These are phyloP conservation scores for Neonectria faginata DNA, from an alignment of 2,329 filamentous ascomycete genomes.

Conservation along the genomic window DNA sequence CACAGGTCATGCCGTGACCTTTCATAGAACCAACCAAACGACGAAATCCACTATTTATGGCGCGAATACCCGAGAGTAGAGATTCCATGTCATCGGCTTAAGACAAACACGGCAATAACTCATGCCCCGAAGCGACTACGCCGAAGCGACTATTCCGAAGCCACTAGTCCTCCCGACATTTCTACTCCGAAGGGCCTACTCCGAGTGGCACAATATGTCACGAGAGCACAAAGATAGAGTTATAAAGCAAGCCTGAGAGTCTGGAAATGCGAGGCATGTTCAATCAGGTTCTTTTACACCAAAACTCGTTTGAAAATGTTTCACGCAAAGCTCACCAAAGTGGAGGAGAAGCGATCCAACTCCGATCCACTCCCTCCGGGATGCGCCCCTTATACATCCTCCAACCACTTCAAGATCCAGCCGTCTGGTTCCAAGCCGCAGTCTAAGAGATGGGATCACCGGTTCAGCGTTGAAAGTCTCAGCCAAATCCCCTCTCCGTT, in stretches of 20 bases:
- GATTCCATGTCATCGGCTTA: neutral
- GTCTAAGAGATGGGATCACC: constrained; percentile 3
- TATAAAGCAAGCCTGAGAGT: neutral
- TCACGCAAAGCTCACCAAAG: constrained; percentile 19
- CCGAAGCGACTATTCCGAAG: neutral
- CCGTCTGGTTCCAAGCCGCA: constrained; percentile 9
- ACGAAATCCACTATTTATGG: neutral
- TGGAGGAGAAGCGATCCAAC: constrained; percentile 18
- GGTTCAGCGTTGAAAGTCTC: constrained; percentile 5
- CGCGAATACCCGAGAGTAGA: neutral
- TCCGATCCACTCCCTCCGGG: constrained; percentile 23
- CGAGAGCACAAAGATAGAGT: neutral
- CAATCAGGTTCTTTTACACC: neutral
- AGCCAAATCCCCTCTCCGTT: constrained; percentile 2
- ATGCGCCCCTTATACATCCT: constrained; percentile 20
- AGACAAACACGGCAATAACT: neutral
- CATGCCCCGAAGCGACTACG: constrained; percentile 1
- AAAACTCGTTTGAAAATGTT: constrained; percentile 50
- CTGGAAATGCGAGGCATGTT: neutral
- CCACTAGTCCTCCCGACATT: neutral
- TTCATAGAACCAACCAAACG: neutral
- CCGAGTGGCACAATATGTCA: neutral
- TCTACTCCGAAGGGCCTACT: constrained; percentile 4
- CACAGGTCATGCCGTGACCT: neutral
- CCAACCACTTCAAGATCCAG: constrained; percentile 14